Percentiles rank a stretch among this genome's conserved stretches.
Evolutionary conservation across 192 early-diverging fungal genomes (phyloP).

Genomic region (Piromyces finnis): DNA sequence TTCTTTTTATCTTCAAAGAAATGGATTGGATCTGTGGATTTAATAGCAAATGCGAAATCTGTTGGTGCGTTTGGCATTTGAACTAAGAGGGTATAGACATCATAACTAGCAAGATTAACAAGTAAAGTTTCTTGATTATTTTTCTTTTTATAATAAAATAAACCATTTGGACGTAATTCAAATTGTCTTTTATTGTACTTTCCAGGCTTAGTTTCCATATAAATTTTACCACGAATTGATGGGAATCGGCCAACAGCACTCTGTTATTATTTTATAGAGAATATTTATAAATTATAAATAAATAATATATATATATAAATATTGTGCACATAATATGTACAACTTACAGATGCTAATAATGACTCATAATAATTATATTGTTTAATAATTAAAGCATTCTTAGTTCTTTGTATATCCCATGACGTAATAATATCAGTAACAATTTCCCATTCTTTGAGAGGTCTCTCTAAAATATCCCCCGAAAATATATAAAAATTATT

Average conservation of each 20-base stretch:
- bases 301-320: slow-evolving; percentile 29
- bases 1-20: slow-evolving; percentile 74
- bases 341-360: slow-evolving; percentile 33
- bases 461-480: slow-evolving; percentile 68
- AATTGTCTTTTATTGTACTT: slow-evolving; percentile 9
- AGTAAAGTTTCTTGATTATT: slow-evolving; percentile 9
- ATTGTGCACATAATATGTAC: too few species aligned
- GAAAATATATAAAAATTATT: too few species aligned
- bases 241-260: background rate
- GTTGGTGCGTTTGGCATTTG: slow-evolving; percentile 53
- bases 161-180: slow-evolving; percentile 9
- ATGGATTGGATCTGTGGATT: slow-evolving; percentile 54
- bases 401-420: slow-evolving; percentile 56
- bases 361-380: slow-evolving; percentile 42
- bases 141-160: slow-evolving; percentile 1
- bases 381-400: slow-evolving; percentile 63
- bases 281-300: background rate
- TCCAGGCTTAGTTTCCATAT: background rate
- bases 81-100: slow-evolving; percentile 64
- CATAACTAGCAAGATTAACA: slow-evolving; percentile 48
- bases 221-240: background rate
- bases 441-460: slow-evolving; percentile 77
- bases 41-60: slow-evolving; percentile 63
- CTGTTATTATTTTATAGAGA: background rate
- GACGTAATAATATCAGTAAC: slow-evolving; percentile 59